Base-by-base conservation (phyloP, 202 grass and related monocot species). In the Digitaria exilis region DNA sequence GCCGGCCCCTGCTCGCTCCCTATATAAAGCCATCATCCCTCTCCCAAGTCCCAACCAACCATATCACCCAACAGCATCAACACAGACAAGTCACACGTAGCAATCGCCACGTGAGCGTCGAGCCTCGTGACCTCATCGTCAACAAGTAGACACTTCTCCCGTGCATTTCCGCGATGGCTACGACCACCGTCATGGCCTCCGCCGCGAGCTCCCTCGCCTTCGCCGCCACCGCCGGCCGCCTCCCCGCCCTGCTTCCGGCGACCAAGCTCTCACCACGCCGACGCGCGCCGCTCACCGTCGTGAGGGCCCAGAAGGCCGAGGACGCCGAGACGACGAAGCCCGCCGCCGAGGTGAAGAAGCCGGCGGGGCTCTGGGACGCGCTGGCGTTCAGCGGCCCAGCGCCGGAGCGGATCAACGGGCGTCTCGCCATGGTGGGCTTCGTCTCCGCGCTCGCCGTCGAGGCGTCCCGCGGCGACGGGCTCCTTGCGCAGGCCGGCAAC, bases 391-490 rank as follows among this genome's bases (percentile, higher is more conserved):
- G 75, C 42, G 90, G 90, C 10, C 90, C 90, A 6, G 90, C 79
- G 9, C 90, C 90, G 21, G 86, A 92, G 52, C 73, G 86, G 44
- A 92, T 86, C 79, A 92, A 92, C 26, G 90, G 83, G 2, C 73
- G 86, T 0, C 79, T 92, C 4, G 90, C 90, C 48, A 92, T 92
- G 90, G 56, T 92, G 3, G 90, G 90, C 15, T 92, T 92, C 35
- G 79, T 84, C 16, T 29, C 89, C 15, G 89, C 86, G 29, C 54
- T 92, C 11, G 84, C 79, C 9, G 90, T 84, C 0, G 90, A 92
- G 83, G 77, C 65, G 15, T 59, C 78, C 1, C 76, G 58, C 16
- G 89, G 86, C 1, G 86, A 67, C 13, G 85, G 59, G 3, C 56
- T 91, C n/a, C 75, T 79, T 6, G 42, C 42, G 2, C 89, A 91